phyloP scores from a whole-genome alignment of 2,329 filamentous ascomycete genomes.

The Alternaria atra region DNA sequence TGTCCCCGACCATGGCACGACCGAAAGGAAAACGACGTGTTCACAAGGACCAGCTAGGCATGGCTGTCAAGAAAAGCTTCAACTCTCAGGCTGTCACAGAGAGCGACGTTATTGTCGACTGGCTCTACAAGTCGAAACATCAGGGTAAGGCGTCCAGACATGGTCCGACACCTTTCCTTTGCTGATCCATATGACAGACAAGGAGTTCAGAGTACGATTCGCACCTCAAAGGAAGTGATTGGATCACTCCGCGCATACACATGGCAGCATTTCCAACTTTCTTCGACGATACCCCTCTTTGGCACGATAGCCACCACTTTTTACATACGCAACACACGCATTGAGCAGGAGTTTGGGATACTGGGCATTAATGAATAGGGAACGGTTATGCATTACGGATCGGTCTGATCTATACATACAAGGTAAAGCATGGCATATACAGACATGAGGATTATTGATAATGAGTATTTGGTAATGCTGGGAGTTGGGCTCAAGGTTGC shows the following conservation, averaged over 20 bases:
- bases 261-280: constrained; percentile 41
- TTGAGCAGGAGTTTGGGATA: constrained; percentile 43
- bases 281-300: constrained; percentile 47
- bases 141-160: constrained; percentile 56
- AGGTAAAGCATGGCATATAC: constrained; percentile 5
- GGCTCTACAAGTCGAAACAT: constrained; percentile 75
- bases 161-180: not conserved
- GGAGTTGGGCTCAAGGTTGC: constrained; percentile 2
- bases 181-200: constrained; percentile 48
- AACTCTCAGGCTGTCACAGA: constrained; percentile 81
- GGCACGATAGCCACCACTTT: constrained; percentile 31
- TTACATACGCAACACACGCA: constrained; percentile 40
- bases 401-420: constrained; percentile 4
- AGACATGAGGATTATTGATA: constrained; percentile 9
- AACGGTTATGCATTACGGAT: constrained; percentile 3
- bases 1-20: constrained; percentile 79
- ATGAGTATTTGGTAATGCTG: constrained; percentile 18
- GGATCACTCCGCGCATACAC: constrained; percentile 22
- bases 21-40: constrained; percentile 71
- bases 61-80: constrained; percentile 81
- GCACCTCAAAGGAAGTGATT: constrained; percentile 48
- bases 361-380: constrained; percentile 14
- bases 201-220: constrained; percentile 58
- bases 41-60: constrained; percentile 75
- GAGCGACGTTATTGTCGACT: constrained; percentile 82